Conservation (phyloP, 2,329 filamentous ascomycete genomes). For the Diaporthe vaccinii region DNA sequence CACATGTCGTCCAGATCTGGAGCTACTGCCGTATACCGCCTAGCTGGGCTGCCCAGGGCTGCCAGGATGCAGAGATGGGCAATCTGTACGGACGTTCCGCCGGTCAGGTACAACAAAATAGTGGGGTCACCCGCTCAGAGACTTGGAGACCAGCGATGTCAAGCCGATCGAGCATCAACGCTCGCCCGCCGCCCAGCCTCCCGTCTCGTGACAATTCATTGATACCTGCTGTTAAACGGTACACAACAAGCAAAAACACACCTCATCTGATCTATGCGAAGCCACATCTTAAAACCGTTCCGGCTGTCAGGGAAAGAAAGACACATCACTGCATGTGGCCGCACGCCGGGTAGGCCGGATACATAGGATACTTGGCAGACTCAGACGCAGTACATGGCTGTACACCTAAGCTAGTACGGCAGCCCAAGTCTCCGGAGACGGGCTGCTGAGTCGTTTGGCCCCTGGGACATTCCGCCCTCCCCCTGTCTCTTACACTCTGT, state of each 20-base stretch:
- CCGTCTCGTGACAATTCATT: background rate
- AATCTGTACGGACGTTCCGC: background rate
- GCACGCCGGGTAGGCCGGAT: background rate
- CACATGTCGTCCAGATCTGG: constrained; percentile 28
- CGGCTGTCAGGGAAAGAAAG: constrained; percentile 17
- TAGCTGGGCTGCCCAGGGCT: background rate
- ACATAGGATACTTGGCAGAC: background rate
- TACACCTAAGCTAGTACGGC: background rate
- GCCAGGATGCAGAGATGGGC: background rate
- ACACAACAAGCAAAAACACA: background rate
- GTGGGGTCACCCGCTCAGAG: background rate
- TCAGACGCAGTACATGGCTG: background rate
- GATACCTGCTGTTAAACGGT: constrained; percentile 2
- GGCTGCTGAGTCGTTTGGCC: background rate
- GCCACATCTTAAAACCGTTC: constrained; percentile 26
- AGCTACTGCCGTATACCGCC: constrained; percentile 8
- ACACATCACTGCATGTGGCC: constrained; percentile 6
- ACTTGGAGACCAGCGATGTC: background rate
- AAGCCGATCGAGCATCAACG: background rate
- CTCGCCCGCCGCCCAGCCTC: background rate
- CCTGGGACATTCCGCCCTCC: background rate
- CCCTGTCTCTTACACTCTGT: background rate
- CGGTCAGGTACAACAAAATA: constrained; percentile 16
- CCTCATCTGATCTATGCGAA: constrained; percentile 11
- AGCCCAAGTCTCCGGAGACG: background rate